These are phyloP conservation scores for Debaryomyces sp. DNA, from an alignment of 1,139 yeast species.

Conservation along the genomic window DNA sequence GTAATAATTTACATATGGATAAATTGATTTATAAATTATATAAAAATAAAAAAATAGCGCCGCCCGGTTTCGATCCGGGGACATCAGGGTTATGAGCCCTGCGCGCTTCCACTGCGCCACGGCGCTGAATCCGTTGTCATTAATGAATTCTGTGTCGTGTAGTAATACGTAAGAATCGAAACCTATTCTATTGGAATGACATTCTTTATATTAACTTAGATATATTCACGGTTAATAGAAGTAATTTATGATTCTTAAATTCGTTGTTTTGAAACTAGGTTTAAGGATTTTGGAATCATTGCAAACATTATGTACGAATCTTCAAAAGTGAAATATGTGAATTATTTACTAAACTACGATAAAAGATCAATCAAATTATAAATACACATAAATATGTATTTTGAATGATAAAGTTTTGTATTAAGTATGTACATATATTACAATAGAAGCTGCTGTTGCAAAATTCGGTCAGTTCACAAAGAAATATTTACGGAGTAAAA, in stretches of 20 bases:
- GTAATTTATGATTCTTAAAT: neutral
- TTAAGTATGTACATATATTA: neutral
- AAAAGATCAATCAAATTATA: too few species aligned
- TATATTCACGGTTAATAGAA: neutral
- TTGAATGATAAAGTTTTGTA: neutral
- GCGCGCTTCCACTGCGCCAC: slow-evolving; percentile 99
- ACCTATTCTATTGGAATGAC: too few species aligned
- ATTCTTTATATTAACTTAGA: neutral
- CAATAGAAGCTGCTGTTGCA: neutral
- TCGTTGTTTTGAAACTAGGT: too few species aligned
- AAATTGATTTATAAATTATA: too few species aligned
- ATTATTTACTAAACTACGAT: neutral
- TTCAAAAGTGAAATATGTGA: neutral
- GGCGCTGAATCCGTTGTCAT: slow-evolving; percentile 48
- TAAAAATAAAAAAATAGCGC: slow-evolving; percentile 81
- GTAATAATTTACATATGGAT: neutral
- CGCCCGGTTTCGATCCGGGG: slow-evolving; percentile 99
- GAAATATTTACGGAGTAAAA: neutral
- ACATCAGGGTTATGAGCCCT: slow-evolving; percentile 99
- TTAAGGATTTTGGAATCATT: neutral
- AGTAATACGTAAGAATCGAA: neutral
- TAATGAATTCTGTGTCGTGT: neutral
- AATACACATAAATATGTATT: too few species aligned
- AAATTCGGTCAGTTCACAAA: neutral
- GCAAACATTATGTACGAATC: neutral